A percentile compares a stretch with the other conserved stretches of the same genome.
phyloP scores from a whole-genome alignment of 2,329 filamentous ascomycete species.

The Xylaria sp. region DNA sequence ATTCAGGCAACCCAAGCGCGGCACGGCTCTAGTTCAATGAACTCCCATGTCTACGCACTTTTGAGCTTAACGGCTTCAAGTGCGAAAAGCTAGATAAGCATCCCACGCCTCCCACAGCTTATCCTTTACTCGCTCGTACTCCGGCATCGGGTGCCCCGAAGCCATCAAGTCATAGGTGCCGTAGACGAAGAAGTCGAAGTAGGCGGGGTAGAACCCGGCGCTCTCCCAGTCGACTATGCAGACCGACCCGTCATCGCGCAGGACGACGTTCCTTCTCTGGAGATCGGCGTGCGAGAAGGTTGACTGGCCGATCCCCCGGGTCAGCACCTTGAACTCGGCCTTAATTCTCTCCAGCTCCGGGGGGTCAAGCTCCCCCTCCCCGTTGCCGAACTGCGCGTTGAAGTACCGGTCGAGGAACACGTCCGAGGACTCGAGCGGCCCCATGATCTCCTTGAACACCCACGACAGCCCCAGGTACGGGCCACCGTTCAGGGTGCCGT shows the following conservation, averaged over 20 bases:
- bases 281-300: slow-evolving; percentile 41
- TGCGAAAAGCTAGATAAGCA: too few species aligned
- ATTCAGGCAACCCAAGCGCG: too few species aligned
- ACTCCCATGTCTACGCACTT: too few species aligned
- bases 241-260: slow-evolving; percentile 27
- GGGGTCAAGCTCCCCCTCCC: slow-evolving; percentile 32
- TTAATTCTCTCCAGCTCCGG: slow-evolving; percentile 27
- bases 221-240: slow-evolving; percentile 46
- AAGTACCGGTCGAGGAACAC: slow-evolving; percentile 2
- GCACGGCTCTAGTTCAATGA: too few species aligned
- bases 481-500: background rate
- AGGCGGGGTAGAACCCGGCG: slow-evolving; percentile 32
- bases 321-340: slow-evolving; percentile 15
- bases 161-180: slow-evolving; percentile 1
- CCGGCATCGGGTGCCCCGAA: too few species aligned
- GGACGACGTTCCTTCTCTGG: slow-evolving; percentile 39
- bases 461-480: slow-evolving; percentile 29
- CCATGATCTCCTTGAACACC: slow-evolving; percentile 34
- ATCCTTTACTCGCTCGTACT: too few species aligned
- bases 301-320: slow-evolving; percentile 22
- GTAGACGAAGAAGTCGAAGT: slow-evolving; percentile 6
- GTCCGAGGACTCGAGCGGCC: slow-evolving; percentile 6
- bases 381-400: background rate
- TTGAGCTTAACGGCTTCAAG: too few species aligned
- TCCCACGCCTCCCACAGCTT: too few species aligned